Evolutionary conservation across 2,329 filamentous ascomycete species (phyloP).

Genomic region (Berkeleyomyces rouxiae): DNA sequence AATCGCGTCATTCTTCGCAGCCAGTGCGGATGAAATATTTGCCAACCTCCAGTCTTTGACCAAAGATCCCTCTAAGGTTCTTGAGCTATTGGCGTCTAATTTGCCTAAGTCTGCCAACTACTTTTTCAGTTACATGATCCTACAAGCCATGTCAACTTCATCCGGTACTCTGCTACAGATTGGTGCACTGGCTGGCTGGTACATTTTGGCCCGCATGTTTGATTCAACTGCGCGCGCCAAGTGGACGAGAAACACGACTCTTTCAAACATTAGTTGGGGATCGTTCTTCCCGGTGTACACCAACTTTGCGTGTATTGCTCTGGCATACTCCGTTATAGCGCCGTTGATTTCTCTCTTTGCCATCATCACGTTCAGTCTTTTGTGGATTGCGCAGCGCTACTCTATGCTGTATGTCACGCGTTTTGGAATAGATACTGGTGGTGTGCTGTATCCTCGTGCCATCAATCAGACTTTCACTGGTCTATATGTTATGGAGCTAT

Average conservation of each 20-base stretch:
- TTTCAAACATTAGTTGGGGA: constrained; percentile 74
- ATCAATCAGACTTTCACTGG: constrained; percentile 94
- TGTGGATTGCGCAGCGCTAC: constrained; percentile 94
- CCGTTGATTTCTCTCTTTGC: constrained; percentile 88
- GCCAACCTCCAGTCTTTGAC: constrained; percentile 27
- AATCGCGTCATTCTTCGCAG: constrained; percentile 54
- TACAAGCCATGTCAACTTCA: constrained; percentile 81
- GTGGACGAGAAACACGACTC: constrained; percentile 65
- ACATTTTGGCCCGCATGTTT: constrained; percentile 59
- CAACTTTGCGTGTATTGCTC: constrained; percentile 81
- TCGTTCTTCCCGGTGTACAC: constrained; percentile 92
- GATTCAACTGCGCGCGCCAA: constrained; percentile 73
- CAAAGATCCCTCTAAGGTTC: constrained; percentile 45
- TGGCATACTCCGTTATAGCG: constrained; percentile 78
- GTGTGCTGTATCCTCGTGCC: constrained; percentile 76
- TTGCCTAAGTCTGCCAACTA: constrained; percentile 83
- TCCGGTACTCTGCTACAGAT: constrained; percentile 79
- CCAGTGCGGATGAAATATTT: constrained; percentile 47
- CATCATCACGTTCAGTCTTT: constrained; percentile 73
- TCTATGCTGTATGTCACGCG: constrained; percentile 90
- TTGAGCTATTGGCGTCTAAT: constrained; percentile 56
- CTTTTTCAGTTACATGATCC: constrained; percentile 96
- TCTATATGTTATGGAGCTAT: constrained; percentile 86
- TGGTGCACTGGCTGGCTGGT: constrained; percentile 63
- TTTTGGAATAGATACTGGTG: constrained; percentile 80